Percentiles rank a stretch among this genome's conserved stretches.
These are phyloP conservation scores for Picea glauca DNA, from an alignment of 75 land plant species.

Conservation along the genomic window DNA sequence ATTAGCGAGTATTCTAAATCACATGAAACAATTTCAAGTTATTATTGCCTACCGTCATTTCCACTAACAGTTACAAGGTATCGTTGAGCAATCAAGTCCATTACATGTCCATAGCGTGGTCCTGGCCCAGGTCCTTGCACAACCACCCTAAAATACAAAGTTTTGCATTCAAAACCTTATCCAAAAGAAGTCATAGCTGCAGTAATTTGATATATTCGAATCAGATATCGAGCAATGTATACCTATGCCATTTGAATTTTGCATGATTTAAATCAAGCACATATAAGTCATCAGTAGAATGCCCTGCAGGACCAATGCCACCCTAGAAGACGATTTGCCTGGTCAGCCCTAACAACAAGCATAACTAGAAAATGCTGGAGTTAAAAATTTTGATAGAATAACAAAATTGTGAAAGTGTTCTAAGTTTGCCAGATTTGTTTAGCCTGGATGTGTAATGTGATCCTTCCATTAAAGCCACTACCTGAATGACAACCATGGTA, in stretches of 20 bases:
- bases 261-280: constrained; percentile 87
- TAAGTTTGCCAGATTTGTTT: neutral
- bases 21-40: neutral
- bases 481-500: constrained; percentile 85
- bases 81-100: constrained; percentile 84
- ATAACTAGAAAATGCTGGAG: neutral
- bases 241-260: constrained; percentile 91
- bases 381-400: neutral
- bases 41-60: constrained; percentile 62
- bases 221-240: neutral
- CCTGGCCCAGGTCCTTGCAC: constrained; percentile 93
- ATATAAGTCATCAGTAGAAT: constrained; percentile 86
- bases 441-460: neutral
- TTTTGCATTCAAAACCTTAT: neutral
- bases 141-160: constrained; percentile 49
- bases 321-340: constrained; percentile 42
- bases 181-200: constrained; percentile 1
- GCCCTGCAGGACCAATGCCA: constrained; percentile 94
- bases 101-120: constrained; percentile 89
- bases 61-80: constrained; percentile 84
- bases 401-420: neutral
- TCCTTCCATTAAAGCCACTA: constrained; percentile 5
- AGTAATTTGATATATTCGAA: neutral
- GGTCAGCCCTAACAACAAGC: neutral
- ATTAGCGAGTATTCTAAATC: neutral